Conservation (phyloP, 352 stramenopile genomes). For the Blastocystis sp. region DNA sequence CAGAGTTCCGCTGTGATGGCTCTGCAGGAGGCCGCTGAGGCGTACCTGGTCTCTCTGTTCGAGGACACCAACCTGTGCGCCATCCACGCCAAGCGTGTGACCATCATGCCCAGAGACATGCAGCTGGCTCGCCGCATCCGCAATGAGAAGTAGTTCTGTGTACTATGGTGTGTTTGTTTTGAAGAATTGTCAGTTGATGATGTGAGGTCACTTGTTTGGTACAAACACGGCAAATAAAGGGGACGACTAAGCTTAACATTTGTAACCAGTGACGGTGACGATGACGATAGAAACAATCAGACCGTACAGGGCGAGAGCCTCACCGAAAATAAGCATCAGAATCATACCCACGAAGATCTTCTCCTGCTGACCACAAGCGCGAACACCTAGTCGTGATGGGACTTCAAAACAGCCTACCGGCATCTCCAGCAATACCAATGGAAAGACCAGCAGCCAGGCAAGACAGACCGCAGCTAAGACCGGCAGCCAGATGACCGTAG, state of each 20-base stretch:
- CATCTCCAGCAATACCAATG: slow-evolving; percentile 81
- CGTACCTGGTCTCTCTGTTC: no score
- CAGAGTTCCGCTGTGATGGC: no score
- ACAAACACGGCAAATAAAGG: no score
- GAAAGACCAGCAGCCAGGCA: slow-evolving; percentile 81
- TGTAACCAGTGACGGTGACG: slow-evolving; percentile 63
- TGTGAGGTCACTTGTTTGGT: no score
- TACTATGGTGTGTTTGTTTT: no score
- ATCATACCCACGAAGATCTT: slow-evolving; percentile 97
- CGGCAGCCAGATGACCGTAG: slow-evolving; percentile 80
- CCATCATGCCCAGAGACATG: no score
- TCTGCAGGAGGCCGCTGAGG: no score
- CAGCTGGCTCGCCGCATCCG: no score
- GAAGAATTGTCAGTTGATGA: no score
- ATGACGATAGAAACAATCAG: slow-evolving; percentile 90
- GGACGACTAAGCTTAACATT: slow-evolving; percentile 4
- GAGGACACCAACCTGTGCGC: no score
- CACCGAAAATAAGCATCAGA: slow-evolving; percentile 97
- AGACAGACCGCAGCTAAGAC: slow-evolving; percentile 79
- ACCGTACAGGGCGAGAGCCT: slow-evolving; percentile 92
- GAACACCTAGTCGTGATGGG: slow-evolving; percentile 78
- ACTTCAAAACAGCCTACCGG: slow-evolving; percentile 74
- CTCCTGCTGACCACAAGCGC: slow-evolving; percentile 92
- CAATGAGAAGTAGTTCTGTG: no score
- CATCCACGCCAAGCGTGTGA: no score